Conservation (phyloP, 768 basidiomycete genomes). For the Crepidotus variabilis region DNA sequence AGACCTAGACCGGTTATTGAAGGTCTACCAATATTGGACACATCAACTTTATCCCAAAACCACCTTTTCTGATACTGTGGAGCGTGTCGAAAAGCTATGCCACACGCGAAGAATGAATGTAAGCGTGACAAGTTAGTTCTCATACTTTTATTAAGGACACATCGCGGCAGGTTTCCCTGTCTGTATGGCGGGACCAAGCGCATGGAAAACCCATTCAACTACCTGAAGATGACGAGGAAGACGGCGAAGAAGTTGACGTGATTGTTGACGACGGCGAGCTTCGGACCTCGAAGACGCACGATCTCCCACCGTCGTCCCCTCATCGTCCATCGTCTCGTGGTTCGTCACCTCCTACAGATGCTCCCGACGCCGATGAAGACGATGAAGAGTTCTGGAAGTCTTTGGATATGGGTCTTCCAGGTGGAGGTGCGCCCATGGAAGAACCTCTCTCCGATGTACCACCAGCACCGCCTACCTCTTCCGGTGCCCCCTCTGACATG, state of each 20-base stretch:
- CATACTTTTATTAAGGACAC: background rate
- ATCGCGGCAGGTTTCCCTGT: constrained; percentile 52
- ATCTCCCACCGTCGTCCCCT: constrained; percentile 19
- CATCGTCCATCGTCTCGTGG: constrained; percentile 8
- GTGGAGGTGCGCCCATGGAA: constrained; percentile 4
- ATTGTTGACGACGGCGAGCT: constrained; percentile 10
- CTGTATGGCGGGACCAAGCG: constrained; percentile 77
- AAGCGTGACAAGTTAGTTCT: constrained; percentile 19
- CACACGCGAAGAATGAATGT: constrained; percentile 86
- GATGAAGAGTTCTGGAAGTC: constrained; percentile 73
- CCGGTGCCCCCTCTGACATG: constrained; percentile 20
- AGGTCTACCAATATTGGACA: constrained; percentile 92
- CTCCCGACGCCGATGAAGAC: constrained; percentile 28
- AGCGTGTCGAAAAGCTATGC: constrained; percentile 84
- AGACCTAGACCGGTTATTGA: constrained; percentile 78
- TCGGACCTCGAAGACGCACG: constrained; percentile 16
- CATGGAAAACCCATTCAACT: constrained; percentile 26
- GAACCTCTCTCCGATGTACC: constrained; percentile 16
- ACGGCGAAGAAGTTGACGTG: constrained; percentile 15
- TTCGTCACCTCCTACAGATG: background rate
- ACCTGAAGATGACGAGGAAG: constrained; percentile 17
- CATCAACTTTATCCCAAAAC: constrained; percentile 90
- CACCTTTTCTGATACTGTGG: constrained; percentile 82
- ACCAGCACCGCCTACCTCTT: constrained; percentile 12
- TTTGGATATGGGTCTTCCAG: constrained; percentile 39